Base-by-base conservation (phyloP, 2,329 filamentous ascomycete species). In the Pseudocercospora macadamiae region DNA sequence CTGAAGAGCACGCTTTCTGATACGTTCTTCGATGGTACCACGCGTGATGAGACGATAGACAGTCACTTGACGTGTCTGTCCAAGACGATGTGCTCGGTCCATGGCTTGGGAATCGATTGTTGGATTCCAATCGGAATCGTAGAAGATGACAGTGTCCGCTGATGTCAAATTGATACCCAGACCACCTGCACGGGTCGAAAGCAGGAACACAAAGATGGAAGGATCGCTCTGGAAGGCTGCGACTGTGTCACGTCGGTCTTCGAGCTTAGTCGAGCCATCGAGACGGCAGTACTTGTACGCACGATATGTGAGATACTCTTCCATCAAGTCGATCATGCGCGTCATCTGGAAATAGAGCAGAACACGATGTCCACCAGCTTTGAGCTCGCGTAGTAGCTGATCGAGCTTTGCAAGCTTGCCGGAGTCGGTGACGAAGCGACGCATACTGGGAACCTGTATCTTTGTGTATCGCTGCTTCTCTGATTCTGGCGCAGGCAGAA, bases 321-420 rank as follows among this genome's bases (percentile, higher is more conserved):
- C 95, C 90, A 97, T 97, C 61, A 99, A 81, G 74, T 99, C 93
- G 72, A 99, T 97, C 95, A 99, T 99, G 72, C 91, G 90, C 3
- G 95, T 99, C 95, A 99, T 99, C 81, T 99, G 95, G 90, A 99
- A 99, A 82, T 99, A 99, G 18, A 99, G 81, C 54, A 99, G 82
- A 19, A 99, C 95, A 71, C 95, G 92, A 69, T 99, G 95, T 32
- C 90, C 90, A 63, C 89, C 90, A 62, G 91, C 89, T 82, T 97
- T 99, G 70, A 99, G 87, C 74, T 92, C 85, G 73, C 90, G 90
- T 12, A 99, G 83, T 16, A 99, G 82, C 65, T 90, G 83, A 73
- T 99, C 95, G 51, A 99, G 82, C 72, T 92, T 91, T 47, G 92
- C 93, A 60, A 99, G 85, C 79, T 99, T 99, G 71, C 95, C 95